These are phyloP conservation scores for Alternaria novae-zelandiae DNA, from an alignment of 2,329 filamentous ascomycete species.

Conservation along the genomic window DNA sequence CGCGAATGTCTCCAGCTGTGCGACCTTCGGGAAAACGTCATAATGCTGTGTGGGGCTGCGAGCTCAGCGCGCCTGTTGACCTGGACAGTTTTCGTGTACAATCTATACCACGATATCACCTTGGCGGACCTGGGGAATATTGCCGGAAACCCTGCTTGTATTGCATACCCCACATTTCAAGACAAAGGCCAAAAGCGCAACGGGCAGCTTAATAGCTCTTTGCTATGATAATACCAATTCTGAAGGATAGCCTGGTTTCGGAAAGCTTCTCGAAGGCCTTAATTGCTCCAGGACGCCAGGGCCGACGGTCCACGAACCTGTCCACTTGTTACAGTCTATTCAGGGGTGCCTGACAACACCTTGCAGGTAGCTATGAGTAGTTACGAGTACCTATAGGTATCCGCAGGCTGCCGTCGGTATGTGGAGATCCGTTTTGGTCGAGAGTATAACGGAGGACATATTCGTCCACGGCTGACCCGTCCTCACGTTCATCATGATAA, in stretches of 20 bases:
- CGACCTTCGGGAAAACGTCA: neutral
- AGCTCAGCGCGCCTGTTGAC: neutral
- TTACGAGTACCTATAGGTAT: neutral
- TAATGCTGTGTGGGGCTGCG: neutral
- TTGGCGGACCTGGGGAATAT: constrained; percentile 8
- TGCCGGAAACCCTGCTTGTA: constrained; percentile 21
- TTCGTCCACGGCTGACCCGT: constrained; percentile 17
- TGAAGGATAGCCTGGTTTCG: constrained; percentile 20
- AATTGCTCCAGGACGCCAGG: constrained; percentile 27
- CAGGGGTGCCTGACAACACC: constrained; percentile 17
- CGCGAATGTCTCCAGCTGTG: neutral
- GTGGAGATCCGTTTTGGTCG: constrained; percentile 24
- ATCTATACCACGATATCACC: neutral
- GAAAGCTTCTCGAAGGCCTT: constrained; percentile 38
- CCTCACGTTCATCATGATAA: constrained; percentile 20
- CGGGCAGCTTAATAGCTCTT: constrained; percentile 26
- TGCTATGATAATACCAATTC: constrained; percentile 13
- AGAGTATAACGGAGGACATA: constrained; percentile 20
- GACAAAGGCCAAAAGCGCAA: constrained; percentile 16
- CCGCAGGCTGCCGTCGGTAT: constrained; percentile 3
- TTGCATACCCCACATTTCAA: constrained; percentile 25
- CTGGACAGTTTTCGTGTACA: neutral
- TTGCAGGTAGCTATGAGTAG: neutral
- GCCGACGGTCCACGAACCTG: constrained; percentile 36
- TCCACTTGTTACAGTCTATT: constrained; percentile 22